Evolutionary conservation across 202 grass and related monocot genomes (phyloP).

Genomic region (Panicum hallii): DNA sequence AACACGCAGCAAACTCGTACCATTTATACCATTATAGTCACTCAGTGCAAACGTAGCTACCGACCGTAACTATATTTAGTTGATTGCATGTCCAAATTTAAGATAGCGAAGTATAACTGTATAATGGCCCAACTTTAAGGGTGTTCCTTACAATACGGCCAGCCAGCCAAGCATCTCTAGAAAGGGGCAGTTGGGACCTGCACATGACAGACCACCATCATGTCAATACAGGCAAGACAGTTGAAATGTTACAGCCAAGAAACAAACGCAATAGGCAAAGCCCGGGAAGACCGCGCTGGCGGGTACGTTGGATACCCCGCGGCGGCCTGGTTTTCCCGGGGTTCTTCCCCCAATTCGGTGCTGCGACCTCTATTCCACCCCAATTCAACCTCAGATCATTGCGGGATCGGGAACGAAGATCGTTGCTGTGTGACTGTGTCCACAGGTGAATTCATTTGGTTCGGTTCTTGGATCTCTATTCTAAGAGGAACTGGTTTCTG

Average conservation of each 20-base stretch:
- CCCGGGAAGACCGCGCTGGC: constrained; percentile 26
- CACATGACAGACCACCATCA: neutral
- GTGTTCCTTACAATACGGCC: neutral
- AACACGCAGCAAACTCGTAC: too few species aligned
- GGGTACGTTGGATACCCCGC: constrained; percentile 38
- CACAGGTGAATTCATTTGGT: neutral
- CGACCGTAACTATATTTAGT: constrained; percentile 2
- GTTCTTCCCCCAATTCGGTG: neutral
- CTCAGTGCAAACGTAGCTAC: too few species aligned
- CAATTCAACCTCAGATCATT: neutral
- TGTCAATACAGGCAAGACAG: constrained; percentile 21
- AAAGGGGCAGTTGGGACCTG: neutral
- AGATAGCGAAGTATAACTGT: neutral
- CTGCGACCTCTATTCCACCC: neutral
- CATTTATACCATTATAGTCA: too few species aligned
- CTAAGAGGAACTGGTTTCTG: neutral
- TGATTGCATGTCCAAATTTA: neutral
- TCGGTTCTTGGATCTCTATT: neutral
- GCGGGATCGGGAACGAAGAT: neutral
- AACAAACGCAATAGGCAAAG: neutral
- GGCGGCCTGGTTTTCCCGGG: neutral
- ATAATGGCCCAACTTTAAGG: neutral
- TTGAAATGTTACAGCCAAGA: constrained; percentile 28
- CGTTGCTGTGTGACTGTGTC: neutral
- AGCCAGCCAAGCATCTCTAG: neutral